Conservation (phyloP, 2,329 filamentous ascomycete species). For the Fusarium gaditjirri region DNA sequence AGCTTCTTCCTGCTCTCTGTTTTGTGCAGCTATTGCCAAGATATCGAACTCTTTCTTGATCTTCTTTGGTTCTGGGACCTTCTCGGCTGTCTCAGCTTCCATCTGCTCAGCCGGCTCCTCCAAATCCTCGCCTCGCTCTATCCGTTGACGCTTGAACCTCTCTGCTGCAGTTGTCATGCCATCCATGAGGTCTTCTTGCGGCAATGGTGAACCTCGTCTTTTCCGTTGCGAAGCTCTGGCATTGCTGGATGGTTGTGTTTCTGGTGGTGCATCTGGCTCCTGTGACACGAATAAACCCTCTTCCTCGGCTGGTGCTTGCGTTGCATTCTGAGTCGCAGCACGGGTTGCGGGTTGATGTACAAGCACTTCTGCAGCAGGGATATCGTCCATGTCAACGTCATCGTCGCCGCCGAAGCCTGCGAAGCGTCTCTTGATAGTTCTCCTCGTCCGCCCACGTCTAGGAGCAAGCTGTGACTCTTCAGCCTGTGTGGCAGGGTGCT, state of each 20-base stretch:
- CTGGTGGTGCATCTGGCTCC: slow-evolving; percentile 45
- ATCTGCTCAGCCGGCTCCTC: slow-evolving; percentile 44
- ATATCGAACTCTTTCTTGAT: slow-evolving; percentile 74
- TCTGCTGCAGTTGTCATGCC: slow-evolving; percentile 80
- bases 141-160: slow-evolving; percentile 80
- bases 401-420: slow-evolving; percentile 72
- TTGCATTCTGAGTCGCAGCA: neutral
- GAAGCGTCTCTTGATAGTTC: slow-evolving; percentile 68
- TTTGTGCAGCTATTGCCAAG: slow-evolving; percentile 70
- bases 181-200: slow-evolving; percentile 71
- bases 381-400: slow-evolving; percentile 52
- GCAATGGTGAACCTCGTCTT: slow-evolving; percentile 55
- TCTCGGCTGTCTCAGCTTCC: slow-evolving; percentile 32
- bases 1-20: slow-evolving; percentile 74
- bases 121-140: slow-evolving; percentile 67
- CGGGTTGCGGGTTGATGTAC: neutral
- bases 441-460: slow-evolving; percentile 46
- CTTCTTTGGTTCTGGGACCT: slow-evolving; percentile 50
- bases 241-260: slow-evolving; percentile 36
- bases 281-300: slow-evolving; percentile 69
- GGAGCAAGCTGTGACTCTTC: slow-evolving; percentile 38
- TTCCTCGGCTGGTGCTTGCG: slow-evolving; percentile 37
- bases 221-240: slow-evolving; percentile 55
- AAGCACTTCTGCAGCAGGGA: slow-evolving; percentile 7
- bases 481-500: slow-evolving; percentile 15